Evolutionary conservation across 83 land plant genomes (phyloP), one percentile per base, ranked within the genome.

Genomic region (Picea abies): DNA sequence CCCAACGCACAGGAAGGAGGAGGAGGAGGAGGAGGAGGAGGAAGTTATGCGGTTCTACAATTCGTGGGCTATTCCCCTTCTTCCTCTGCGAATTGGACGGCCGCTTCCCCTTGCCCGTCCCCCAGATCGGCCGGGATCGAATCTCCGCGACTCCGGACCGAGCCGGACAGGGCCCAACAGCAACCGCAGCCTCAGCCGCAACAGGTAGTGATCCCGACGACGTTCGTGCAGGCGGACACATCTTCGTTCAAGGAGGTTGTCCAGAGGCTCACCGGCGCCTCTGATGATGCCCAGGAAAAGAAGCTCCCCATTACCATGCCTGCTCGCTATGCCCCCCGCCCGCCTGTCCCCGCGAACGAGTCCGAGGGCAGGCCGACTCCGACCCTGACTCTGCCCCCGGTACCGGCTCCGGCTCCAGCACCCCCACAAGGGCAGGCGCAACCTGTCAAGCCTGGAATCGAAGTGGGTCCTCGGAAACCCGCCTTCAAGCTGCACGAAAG

Each of bases 161-260:
- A n/a, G 29, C 11, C 14, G 29, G 29, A 22, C 69, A n/a, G 69
- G 29, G 14, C 69, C 23, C 76, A 71, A 20, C 76, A 71, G 77
- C 70, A 67, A 39, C 75, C 37, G 77, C 70, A 67, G 70, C 75
- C 37, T 58, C 70, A 67, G 70, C 61, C 20, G 26, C 86, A 37
- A 67, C 76, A 61, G 25, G n/a, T 63, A 25, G 63, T 63, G 56
- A 23, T 32, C 16, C 76, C 76, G 58, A 89, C 91, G 1, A 93
- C 95, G 75, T 93, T 93, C 80, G 85, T 93, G 78, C 95, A 93
- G 62, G 95, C 95, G 7, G 91, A 93, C 83, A 81, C 92, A 35
- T 78, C 89, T 39, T 82, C 87, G 37, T 92, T 92, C 90, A 93
- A 91, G 73, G 91, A 93, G 60, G 95, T 93, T 0, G 95, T 93